Base-by-base conservation (phyloP, 2,329 filamentous ascomycete genomes). In the Parafenestella ontariensis region DNA sequence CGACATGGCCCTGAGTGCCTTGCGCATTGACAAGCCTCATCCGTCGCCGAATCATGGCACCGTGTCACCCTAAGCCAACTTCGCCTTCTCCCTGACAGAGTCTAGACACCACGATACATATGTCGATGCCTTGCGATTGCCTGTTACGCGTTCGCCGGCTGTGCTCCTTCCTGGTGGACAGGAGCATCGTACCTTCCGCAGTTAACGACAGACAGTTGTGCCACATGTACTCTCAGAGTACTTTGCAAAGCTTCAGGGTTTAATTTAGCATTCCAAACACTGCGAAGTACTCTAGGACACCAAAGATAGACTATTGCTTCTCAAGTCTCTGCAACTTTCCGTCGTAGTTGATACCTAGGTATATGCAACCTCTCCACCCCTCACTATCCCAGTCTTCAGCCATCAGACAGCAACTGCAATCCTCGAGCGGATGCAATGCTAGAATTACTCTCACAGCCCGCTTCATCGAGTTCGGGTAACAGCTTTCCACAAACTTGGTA, bases 71-170 rank as follows among this genome's bases (percentile, higher is more conserved):
- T 13, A 20, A 6, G 23, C 15, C 23, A 18, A 15, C 45, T 47
- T 24, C 33, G 31, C 34, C 45, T 31, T n/a, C 24, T 41, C 15
- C 18, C 37, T 44, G 20, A 20, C 17, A n/a, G 28, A 17, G 7
- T 23, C 15, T 34, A 29, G 28, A 49, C 46, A 29, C 45, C 11
- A 26, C 13, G 17, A n/a, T n/a, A n/a, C n/a, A 5, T 11, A 3
- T 8, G 15, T 28, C 13, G 37, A 5, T 47, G 45, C 46, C 34
- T 45, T 44, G 40, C 13, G 18, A 15, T 31, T 20, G 36, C 47
- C 47, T 50, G 51, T 44, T 13, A 48, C 44, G 36, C 47, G 17
- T n/a, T 44, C 26, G 39, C 40, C 36, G 54, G 54, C 57, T 52
- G 47, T 52, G 53, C 50, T 49, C 23, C 23, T 47, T 13, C 7